Evolutionary conservation across 352 stramenopile species (phyloP).

Genomic region (Pythium aquatile): DNA sequence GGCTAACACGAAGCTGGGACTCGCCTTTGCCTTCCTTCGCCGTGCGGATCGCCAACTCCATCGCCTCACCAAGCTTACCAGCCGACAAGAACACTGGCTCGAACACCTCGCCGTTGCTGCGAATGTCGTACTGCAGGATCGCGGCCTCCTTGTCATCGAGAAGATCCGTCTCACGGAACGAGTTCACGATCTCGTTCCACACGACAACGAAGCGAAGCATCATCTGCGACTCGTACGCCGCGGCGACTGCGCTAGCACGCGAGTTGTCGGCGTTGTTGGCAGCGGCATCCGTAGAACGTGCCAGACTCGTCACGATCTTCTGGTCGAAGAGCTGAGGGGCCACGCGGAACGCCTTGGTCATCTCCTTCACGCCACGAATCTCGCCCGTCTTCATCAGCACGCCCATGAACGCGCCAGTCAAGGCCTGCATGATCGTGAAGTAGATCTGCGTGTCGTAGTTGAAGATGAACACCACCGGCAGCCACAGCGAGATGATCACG

Average conservation of each 20-base stretch:
- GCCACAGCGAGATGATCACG: constrained; percentile 43
- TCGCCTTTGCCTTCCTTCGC: constrained; percentile 80
- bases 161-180: constrained; percentile 43
- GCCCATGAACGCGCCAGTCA: constrained; percentile 33
- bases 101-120: constrained; percentile 82
- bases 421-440: constrained; percentile 44
- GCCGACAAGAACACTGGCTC: constrained; percentile 85
- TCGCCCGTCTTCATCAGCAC: constrained; percentile 47
- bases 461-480: constrained; percentile 48
- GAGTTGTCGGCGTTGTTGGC: constrained; percentile 2
- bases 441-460: constrained; percentile 58
- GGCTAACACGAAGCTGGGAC: constrained; percentile 67
- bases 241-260: constrained; percentile 26
- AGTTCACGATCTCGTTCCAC: constrained; percentile 56
- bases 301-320: constrained; percentile 45
- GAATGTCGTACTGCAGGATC: constrained; percentile 59
- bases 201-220: constrained; percentile 55
- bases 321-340: constrained; percentile 45
- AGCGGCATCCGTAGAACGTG: constrained; percentile 35
- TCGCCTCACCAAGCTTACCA: constrained; percentile 77
- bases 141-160: constrained; percentile 50
- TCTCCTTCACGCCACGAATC: constrained; percentile 33
- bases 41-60: constrained; percentile 64
- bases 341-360: constrained; percentile 44
- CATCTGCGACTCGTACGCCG: constrained; percentile 44